Evolutionary conservation across 345 rosid genomes (phyloP).

Genomic region (Linum trigynum): DNA sequence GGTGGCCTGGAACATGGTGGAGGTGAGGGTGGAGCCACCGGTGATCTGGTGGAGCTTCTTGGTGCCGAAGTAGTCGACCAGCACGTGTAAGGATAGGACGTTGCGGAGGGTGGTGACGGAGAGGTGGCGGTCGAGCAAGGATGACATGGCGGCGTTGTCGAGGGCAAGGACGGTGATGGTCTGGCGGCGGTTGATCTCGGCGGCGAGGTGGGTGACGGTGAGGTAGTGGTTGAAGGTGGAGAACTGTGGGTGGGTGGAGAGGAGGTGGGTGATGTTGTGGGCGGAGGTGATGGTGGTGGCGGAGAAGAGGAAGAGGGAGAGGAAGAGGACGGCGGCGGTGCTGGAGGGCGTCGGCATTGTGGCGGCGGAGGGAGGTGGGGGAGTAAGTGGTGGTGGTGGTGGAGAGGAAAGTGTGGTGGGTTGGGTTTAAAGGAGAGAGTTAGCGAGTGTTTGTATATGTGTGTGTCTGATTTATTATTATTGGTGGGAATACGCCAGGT

Average conservation of each 20-base stretch:
- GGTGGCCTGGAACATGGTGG: constrained; percentile 30
- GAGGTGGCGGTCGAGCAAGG: constrained; percentile 11
- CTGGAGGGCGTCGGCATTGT: neutral
- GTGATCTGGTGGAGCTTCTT: constrained; percentile 26
- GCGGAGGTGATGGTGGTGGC: constrained; percentile 7
- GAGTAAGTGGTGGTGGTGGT: neutral
- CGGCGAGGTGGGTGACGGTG: constrained; percentile 24
- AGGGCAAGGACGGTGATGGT: constrained; percentile 26
- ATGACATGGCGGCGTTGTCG: constrained; percentile 27
- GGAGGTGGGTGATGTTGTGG: constrained; percentile 24
- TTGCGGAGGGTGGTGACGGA: constrained; percentile 20
- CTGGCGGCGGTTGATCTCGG: constrained; percentile 28
- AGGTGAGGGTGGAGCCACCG: constrained; percentile 13
- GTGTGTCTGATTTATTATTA: neutral
- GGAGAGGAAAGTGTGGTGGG: neutral
- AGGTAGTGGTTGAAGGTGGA: constrained; percentile 29
- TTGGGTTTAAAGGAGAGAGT: neutral
- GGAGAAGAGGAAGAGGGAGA: neutral
- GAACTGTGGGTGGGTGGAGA: constrained; percentile 25
- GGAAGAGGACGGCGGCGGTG: neutral
- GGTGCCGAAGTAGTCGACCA: constrained; percentile 26
- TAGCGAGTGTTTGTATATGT: neutral
- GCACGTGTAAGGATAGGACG: constrained; percentile 23
- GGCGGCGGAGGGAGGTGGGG: neutral
- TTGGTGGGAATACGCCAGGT: neutral